These are phyloP conservation scores for Didymella sp. DNA, from an alignment of 2,329 filamentous ascomycete genomes.

Conservation along the genomic window DNA sequence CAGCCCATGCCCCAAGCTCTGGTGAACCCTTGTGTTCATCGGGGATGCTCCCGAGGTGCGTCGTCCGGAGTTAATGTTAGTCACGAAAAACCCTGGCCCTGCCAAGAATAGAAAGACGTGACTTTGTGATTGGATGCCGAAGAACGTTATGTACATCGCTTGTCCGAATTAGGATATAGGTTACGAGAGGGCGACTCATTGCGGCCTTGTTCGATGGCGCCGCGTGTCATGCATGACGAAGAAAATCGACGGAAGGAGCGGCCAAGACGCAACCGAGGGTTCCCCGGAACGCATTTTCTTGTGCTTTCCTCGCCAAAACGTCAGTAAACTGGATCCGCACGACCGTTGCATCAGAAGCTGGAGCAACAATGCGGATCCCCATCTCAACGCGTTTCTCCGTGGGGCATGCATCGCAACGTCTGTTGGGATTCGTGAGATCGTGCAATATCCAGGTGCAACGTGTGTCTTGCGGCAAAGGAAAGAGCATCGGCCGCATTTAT, in stretches of 20 bases:
- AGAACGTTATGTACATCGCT: not conserved
- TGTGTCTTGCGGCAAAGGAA: not conserved
- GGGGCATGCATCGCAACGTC: not conserved
- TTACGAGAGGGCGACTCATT: constrained; percentile 12
- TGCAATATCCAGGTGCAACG: not conserved
- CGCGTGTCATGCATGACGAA: constrained; percentile 16
- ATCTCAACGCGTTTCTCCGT: constrained; percentile 6
- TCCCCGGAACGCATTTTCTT: constrained; percentile 2
- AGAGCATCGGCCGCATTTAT: not conserved
- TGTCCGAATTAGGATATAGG: constrained; percentile 9
- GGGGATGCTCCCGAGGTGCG: constrained; percentile 1
- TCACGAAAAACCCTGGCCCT: constrained; percentile 11
- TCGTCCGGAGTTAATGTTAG: constrained; percentile 11
- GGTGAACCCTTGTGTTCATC: constrained; percentile 2
- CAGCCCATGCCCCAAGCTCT: constrained; percentile 2
- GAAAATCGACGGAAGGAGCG: constrained; percentile 4
- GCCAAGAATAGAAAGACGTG: constrained; percentile 15
- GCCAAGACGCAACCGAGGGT: constrained; percentile 14
- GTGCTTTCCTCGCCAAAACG: constrained; percentile 4
- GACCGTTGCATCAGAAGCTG: constrained; percentile 8
- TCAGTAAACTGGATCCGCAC: constrained; percentile 14
- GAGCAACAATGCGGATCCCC: constrained; percentile 9
- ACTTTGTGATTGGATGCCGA: constrained; percentile 3
- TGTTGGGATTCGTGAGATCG: not conserved
- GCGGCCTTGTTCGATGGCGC: not conserved